These are phyloP conservation scores for Prinsepia uniflora DNA, from an alignment of 306 rosid species.

Conservation along the genomic window DNA sequence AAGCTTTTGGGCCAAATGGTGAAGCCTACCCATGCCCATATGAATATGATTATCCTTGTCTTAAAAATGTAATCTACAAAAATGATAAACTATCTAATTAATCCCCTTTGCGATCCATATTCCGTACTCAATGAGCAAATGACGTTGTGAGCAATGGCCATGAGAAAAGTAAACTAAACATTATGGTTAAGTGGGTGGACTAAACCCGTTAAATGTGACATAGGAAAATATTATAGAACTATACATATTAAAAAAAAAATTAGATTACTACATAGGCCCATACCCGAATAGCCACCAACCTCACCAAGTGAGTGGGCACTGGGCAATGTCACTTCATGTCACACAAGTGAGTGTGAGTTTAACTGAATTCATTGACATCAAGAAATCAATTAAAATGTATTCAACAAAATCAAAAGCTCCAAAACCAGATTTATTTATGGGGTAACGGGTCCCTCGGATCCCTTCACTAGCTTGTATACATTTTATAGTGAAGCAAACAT, in stretches of 20 bases:
- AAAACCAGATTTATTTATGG: constrained; percentile 10
- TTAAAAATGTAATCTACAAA: no score
- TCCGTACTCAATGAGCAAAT: no score
- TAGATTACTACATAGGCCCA: background rate
- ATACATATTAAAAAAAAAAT: background rate
- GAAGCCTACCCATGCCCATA: no score
- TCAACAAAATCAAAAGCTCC: no score
- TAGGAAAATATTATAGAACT: background rate
- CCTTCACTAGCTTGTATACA: no score
- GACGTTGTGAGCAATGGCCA: constrained; percentile 1
- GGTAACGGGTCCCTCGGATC: no score
- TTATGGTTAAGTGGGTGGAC: constrained; percentile 76
- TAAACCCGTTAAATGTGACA: constrained; percentile 48
- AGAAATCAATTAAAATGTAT: no score
- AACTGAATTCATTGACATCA: constrained; percentile 44
- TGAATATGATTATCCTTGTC: no score
- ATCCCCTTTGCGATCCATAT: no score
- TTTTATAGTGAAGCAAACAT: no score
- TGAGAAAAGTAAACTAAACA: constrained; percentile 5
- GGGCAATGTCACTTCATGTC: constrained; percentile 38
- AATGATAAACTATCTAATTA: no score
- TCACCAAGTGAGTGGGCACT: constrained; percentile 47
- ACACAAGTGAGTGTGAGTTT: constrained; percentile 59
- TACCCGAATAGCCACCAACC: constrained; percentile 44
- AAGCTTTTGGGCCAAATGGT: no score